Conservation (phyloP, 305 asterid genomes). For the Fraxinus velutina region DNA sequence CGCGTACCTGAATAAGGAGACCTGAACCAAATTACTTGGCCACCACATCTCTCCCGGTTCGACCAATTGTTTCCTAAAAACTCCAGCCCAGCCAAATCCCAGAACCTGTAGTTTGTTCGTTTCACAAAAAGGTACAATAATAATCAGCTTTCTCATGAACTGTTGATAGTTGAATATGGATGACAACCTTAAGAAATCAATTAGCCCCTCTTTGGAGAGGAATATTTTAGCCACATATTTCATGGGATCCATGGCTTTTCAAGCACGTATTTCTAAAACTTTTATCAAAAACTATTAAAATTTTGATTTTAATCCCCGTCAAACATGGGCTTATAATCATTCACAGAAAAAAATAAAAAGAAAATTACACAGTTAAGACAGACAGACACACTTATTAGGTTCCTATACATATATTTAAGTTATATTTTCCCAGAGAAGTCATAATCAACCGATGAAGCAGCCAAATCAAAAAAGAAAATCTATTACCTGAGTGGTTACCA, state of each 20-base stretch:
- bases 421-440: neutral
- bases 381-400: neutral
- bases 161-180: neutral
- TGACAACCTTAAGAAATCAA: neutral
- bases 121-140: neutral
- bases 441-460: neutral
- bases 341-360: neutral
- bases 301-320: too few species aligned
- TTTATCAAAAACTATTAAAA: too few species aligned
- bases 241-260: too few species aligned
- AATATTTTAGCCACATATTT: too few species aligned
- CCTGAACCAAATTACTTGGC: constrained; percentile 46
- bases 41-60: constrained; percentile 66
- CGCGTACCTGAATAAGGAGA: constrained; percentile 50
- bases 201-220: too few species aligned
- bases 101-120: constrained; percentile 23
- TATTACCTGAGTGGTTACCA: constrained; percentile 52
- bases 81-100: constrained; percentile 60
- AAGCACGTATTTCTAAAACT: neutral
- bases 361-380: neutral
- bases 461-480: neutral
- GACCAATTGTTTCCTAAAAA: constrained; percentile 44
- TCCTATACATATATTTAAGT: neutral
- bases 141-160: neutral
- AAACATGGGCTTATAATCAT: too few species aligned